These are phyloP conservation scores for Ophiorrhiza pumila DNA, from an alignment of 257 asterid genomes.

Conservation along the genomic window DNA sequence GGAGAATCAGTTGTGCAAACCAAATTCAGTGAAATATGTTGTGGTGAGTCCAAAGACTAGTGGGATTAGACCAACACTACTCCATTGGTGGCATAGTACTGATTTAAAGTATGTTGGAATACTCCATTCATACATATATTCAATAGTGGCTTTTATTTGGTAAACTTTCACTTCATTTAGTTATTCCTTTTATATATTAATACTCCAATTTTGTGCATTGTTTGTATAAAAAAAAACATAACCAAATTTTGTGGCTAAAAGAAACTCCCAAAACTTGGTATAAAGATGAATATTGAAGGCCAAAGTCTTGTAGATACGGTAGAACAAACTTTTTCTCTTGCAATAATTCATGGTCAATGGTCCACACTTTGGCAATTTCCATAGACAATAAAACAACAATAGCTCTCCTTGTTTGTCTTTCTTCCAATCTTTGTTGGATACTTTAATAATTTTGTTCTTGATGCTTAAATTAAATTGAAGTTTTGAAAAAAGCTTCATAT, in stretches of 20 bases:
- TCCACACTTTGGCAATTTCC: not conserved
- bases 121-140: not conserved
- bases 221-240: not conserved
- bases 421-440: not conserved
- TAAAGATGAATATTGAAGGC: not conserved
- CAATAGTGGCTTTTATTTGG: not conserved
- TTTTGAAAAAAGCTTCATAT: not conserved
- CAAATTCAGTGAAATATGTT: not conserved
- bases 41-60: not conserved
- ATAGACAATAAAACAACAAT: not conserved
- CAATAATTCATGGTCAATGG: not conserved
- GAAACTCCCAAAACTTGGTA: constrained; percentile 6
- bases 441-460: not conserved
- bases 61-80: not conserved
- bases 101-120: not conserved
- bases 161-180: not conserved
- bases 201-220: not conserved
- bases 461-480: not conserved
- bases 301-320: not conserved
- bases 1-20: not conserved
- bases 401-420: not conserved
- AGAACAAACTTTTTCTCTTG: not conserved
- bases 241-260: not conserved
- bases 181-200: not conserved
- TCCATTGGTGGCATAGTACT: not conserved